phyloP scores from a whole-genome alignment of 208 protist species.

The Angomonas deanei region DNA sequence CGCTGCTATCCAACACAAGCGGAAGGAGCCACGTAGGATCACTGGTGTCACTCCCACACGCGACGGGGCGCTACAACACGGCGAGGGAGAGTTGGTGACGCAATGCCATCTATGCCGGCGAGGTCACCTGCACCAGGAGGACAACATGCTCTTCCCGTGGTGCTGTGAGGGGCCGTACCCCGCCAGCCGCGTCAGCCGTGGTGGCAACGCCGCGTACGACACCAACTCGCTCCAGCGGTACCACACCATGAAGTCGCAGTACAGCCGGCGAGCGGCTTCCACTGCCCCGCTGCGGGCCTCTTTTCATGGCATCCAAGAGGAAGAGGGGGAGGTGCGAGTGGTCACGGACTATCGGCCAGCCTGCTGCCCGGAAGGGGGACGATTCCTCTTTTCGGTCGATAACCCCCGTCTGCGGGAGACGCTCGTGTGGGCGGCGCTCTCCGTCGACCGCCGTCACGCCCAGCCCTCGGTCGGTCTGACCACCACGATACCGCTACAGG shows the following conservation, averaged over 20 bases:
- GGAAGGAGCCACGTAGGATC: too few relatives aligned
- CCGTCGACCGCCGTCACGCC: conserved; percentile 22
- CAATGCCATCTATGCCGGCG: conserved; percentile 59
- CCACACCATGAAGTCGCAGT: conserved; percentile 58
- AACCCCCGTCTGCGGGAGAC: conserved; percentile 55
- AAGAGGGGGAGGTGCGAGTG: neutral
- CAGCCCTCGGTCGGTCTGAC: conserved; percentile 2
- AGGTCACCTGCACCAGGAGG: conserved; percentile 37
- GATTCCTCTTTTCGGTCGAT: conserved; percentile 56
- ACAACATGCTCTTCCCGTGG: conserved; percentile 62
- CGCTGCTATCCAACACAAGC: conserved; percentile 16
- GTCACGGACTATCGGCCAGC: neutral
- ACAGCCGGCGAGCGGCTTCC: conserved; percentile 26
- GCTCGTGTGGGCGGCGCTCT: conserved; percentile 75
- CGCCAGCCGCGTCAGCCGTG: conserved; percentile 18
- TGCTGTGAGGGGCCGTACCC: conserved; percentile 66
- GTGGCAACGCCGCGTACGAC: conserved; percentile 33
- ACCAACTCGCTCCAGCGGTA: conserved; percentile 58
- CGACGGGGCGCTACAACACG: too few relatives aligned
- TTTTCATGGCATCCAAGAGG: conserved; percentile 28
- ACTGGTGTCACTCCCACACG: too few relatives aligned
- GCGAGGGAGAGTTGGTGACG: too few relatives aligned
- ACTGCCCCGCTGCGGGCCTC: conserved; percentile 32
- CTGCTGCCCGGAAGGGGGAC: conserved; percentile 59
- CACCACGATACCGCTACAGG: conserved; percentile 43